Percentiles rank a stretch among this genome's conserved stretches.
phyloP scores from a whole-genome alignment of 306 rosid genomes.

The Castanea mollissima region DNA sequence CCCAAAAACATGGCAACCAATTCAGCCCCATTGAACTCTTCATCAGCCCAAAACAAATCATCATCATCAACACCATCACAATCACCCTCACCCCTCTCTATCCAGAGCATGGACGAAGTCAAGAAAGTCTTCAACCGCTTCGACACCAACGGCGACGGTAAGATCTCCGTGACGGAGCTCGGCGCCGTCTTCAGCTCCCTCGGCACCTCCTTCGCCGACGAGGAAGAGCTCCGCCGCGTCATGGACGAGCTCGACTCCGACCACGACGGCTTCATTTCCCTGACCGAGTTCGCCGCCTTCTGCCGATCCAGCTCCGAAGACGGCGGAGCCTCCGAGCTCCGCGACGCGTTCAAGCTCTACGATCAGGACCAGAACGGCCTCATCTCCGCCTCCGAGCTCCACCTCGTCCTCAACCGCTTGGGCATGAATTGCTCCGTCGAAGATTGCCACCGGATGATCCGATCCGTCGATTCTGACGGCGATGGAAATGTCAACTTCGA shows the following conservation, averaged over 20 bases:
- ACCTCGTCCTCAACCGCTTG: constrained; percentile 62
- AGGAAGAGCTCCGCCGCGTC: constrained; percentile 50
- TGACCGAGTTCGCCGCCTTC: constrained; percentile 73
- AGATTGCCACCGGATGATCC: constrained; percentile 71
- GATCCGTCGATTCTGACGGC: constrained; percentile 76
- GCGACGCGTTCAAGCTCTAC: constrained; percentile 78
- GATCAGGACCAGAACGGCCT: constrained; percentile 82
- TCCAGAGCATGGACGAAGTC: constrained; percentile 52
- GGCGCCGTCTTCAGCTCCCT: constrained; percentile 58
- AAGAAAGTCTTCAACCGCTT: constrained; percentile 64
- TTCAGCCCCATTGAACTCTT: too few relatives aligned
- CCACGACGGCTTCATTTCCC: constrained; percentile 65
- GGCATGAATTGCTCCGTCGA: constrained; percentile 59
- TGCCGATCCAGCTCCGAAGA: constrained; percentile 48
- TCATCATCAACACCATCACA: too few relatives aligned
- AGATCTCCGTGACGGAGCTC: constrained; percentile 71
- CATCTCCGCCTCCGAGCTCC: constrained; percentile 71
- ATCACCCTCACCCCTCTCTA: background rate
- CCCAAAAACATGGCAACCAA: too few relatives aligned
- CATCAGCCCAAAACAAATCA: too few relatives aligned
- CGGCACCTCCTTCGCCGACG: constrained; percentile 43
- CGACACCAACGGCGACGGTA: constrained; percentile 88
- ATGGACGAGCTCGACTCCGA: constrained; percentile 86
- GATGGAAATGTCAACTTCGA: constrained; percentile 81
- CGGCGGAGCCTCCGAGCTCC: constrained; percentile 56